phyloP scores from a whole-genome alignment of 257 asterid species.

The Scutellaria minor region DNA sequence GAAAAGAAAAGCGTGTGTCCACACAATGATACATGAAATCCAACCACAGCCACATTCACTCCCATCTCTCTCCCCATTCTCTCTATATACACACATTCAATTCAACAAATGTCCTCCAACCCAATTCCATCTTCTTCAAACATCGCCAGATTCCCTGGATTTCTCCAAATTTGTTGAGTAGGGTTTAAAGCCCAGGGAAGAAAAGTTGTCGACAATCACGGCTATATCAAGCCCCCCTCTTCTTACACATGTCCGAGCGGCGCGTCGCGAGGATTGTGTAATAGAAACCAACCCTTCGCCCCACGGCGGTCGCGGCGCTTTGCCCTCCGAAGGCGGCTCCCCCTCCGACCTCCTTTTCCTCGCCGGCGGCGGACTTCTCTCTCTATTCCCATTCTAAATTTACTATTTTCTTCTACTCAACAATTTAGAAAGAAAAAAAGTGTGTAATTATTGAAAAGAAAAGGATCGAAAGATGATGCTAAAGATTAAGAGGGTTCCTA shows the following conservation, averaged over 20 bases:
- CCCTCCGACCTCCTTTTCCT: constrained; percentile 99
- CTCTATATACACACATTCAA: constrained; percentile 4
- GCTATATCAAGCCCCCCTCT: constrained; percentile 62
- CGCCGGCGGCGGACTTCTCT: constrained; percentile 80
- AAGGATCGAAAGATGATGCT: constrained; percentile 53
- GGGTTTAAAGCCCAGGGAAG: constrained; percentile 52
- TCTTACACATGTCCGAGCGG: constrained; percentile 60
- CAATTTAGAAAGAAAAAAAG: not conserved
- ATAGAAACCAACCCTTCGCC: constrained; percentile 83
- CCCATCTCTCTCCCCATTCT: constrained; percentile 11
- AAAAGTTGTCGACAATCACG: constrained; percentile 78
- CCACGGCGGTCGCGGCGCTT: constrained; percentile 99
- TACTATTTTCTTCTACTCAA: not conserved
- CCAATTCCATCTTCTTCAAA: not conserved
- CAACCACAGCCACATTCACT: constrained; percentile 27
- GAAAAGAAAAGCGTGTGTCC: not conserved
- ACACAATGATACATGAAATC: not conserved
- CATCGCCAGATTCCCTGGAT: not conserved
- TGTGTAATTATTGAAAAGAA: not conserved
- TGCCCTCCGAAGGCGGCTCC: constrained; percentile 96
- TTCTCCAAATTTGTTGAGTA: not conserved
- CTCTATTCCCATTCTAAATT: not conserved
- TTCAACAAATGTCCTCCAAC: not conserved
- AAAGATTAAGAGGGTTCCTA: constrained; percentile 81
- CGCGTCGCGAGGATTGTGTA: constrained; percentile 79